Base-by-base conservation (phyloP, 371 early-diverging fungal species). In the Circinella minor region DNA sequence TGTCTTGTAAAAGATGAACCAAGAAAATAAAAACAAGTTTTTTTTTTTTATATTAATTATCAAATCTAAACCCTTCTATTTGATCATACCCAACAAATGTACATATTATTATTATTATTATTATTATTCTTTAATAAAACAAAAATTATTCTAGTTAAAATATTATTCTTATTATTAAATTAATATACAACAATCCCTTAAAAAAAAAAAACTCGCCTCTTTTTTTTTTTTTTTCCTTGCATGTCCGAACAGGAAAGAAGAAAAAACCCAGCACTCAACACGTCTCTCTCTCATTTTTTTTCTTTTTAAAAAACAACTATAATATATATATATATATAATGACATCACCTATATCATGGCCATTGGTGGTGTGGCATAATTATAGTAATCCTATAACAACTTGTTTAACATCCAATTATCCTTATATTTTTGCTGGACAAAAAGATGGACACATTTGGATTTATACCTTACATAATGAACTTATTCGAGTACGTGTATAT, bases 391-490 rank as follows among this genome's bases (percentile, higher is more conserved):
- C 80, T 47, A 76, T 75, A 59, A 76, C 76, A 54, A 82, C 82
- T 36, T 79, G 79, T 49, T 63, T 81, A 10, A 63, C 73, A 20
- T 76, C 62, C 67, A 72, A 73, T 13, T 70, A 71, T 43, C 77
- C 85, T 38, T 61, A 84, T 71, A 77, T 89, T 18, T 83, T 85
- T 67, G 80, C 82, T 8, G 89, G 89, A 17, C 84, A 86, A 61
- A 85, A 85, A 43, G 84, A 89, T 77, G 89, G 89, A 17, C 84
- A 81, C 70, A 88, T 89, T 64, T 86, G 88, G 86, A 83, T 87
- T 14, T 82, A 85, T 60, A 70, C 77, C 36, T 11, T 79, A 49
- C 63, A 61, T 61, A 62, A 61, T 27, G 48, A 72, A 37, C 38
- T 17, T 48, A 4, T 64, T 54, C 20, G 17, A 38, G 27, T 38